A percentile compares a stretch with the other conserved stretches of the same genome.
Evolutionary conservation across 1,284 basidiomycete genomes (phyloP).

Genomic region (Cutaneotrichosporon daszewskae): DNA sequence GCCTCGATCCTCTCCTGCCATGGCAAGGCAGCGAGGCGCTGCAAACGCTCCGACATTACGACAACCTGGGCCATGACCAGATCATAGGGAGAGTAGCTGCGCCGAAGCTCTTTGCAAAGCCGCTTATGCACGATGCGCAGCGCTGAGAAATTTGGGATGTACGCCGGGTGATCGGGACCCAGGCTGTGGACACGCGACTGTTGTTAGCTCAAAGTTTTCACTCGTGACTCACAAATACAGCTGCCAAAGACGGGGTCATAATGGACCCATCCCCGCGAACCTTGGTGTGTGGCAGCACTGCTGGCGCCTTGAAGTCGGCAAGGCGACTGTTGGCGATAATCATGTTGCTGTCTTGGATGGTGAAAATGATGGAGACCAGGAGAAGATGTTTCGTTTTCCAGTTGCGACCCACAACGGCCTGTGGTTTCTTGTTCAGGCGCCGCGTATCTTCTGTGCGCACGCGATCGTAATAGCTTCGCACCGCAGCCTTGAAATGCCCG

Average conservation of each 20-base stretch:
- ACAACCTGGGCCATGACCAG: constrained; percentile 13
- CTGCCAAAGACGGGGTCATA: constrained; percentile 18
- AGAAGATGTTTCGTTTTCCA: constrained; percentile 17
- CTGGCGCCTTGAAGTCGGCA: constrained; percentile 2
- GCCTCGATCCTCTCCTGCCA: constrained; percentile 11
- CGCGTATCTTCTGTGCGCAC: neutral
- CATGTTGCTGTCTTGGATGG: constrained; percentile 26
- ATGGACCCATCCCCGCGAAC: constrained; percentile 22
- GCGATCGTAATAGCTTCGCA: constrained; percentile 13
- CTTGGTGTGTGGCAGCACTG: constrained; percentile 2
- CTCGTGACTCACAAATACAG: constrained; percentile 15
- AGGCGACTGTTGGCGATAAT: constrained; percentile 23
- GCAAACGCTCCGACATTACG: constrained; percentile 11
- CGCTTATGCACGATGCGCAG: constrained; percentile 1
- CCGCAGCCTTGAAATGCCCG: constrained; percentile 14
- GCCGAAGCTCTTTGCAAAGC: constrained; percentile 7
- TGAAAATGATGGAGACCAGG: constrained; percentile 25
- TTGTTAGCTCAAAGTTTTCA: neutral
- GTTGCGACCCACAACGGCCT: too few species aligned
- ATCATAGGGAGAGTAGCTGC: constrained; percentile 10
- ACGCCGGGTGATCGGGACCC: constrained; percentile 11
- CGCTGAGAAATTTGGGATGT: constrained; percentile 8
- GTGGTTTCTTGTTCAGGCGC: neutral
- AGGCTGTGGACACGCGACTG: constrained; percentile 17
- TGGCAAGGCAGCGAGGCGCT: constrained; percentile 10